A percentile compares a stretch with the other conserved stretches of the same genome.
phyloP scores from a whole-genome alignment of 768 basidiomycete species.

The Lactarius pseudohatsudake region DNA sequence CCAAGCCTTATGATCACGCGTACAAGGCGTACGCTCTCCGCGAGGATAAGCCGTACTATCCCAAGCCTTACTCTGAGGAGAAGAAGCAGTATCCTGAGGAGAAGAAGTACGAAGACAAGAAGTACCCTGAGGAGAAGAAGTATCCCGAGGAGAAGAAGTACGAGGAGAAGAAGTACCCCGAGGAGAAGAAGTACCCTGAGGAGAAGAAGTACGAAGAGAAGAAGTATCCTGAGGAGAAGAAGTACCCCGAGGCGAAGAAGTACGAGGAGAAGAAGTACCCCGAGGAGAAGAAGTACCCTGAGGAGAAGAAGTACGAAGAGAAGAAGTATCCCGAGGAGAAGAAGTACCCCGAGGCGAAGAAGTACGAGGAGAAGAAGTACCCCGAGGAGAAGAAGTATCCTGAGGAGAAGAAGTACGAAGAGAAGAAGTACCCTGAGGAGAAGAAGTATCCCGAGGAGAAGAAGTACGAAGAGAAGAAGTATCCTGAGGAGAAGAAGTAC shows the following conservation, averaged over 20 bases:
- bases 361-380: too few species aligned
- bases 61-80: neutral
- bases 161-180: neutral
- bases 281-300: neutral
- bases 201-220: slow-evolving; percentile 6
- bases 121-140: slow-evolving; percentile 4
- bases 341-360: too few species aligned
- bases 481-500: too few species aligned
- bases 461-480: too few species aligned
- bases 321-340: too few species aligned
- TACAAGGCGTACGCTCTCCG: neutral
- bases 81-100: slow-evolving; percentile 7
- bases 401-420: too few species aligned
- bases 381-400: too few species aligned
- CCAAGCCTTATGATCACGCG: neutral
- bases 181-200: neutral
- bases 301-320: neutral
- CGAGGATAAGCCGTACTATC: neutral
- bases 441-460: too few species aligned
- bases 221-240: neutral
- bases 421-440: too few species aligned
- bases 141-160: neutral
- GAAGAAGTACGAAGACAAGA: neutral
- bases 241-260: neutral
- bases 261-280: neutral